These are phyloP conservation scores for Tricholoma sp. DNA, from an alignment of 768 basidiomycete genomes.

Conservation along the genomic window DNA sequence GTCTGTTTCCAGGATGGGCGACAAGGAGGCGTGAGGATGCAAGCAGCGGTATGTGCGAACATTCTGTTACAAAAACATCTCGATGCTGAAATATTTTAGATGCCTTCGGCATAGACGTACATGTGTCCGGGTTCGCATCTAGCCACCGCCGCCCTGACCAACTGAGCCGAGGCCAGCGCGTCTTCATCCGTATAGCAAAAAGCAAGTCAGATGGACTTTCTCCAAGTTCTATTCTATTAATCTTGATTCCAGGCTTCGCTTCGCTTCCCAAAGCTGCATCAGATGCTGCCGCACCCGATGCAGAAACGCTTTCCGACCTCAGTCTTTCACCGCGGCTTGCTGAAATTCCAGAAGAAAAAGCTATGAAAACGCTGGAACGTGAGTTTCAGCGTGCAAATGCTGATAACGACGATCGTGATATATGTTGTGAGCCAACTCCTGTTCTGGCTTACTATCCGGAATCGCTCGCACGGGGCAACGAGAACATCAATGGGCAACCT, in stretches of 20 bases:
- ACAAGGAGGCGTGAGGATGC: constrained; percentile 39
- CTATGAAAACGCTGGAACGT: constrained; percentile 51
- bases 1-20: constrained; percentile 85
- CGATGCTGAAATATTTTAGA: constrained; percentile 23
- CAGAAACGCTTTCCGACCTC: constrained; percentile 27
- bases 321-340: constrained; percentile 52
- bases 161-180: constrained; percentile 67
- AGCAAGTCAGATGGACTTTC: constrained; percentile 31
- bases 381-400: constrained; percentile 36
- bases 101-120: constrained; percentile 67
- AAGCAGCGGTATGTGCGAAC: constrained; percentile 10
- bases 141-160: constrained; percentile 52
- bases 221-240: not conserved
- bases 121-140: constrained; percentile 74
- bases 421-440: not conserved
- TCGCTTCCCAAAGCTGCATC: constrained; percentile 56
- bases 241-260: constrained; percentile 53
- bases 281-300: constrained; percentile 22
- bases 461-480: not conserved
- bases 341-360: constrained; percentile 57
- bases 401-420: not conserved
- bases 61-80: not conserved
- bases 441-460: not conserved
- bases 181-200: constrained; percentile 76
- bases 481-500: constrained; percentile 1